Conservation (phyloP, 805 yeast species). For the Wickerhamomyces bisporus region DNA sequence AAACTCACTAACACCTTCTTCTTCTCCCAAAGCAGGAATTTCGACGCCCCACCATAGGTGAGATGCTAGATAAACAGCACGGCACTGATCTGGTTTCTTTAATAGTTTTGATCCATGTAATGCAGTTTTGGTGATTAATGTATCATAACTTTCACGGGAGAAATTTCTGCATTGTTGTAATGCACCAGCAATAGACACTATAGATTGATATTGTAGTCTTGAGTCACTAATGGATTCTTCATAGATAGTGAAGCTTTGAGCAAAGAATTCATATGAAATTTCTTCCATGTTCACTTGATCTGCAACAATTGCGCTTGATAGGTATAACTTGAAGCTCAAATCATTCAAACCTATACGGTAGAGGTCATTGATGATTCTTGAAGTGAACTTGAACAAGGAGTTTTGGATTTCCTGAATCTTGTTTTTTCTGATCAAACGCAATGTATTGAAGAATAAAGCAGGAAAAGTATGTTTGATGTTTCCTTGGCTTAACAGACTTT, state of each 20-base stretch:
- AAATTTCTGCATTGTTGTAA: slow-evolving; percentile 48
- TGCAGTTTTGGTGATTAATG: slow-evolving; percentile 78
- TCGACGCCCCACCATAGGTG: slow-evolving; percentile 94
- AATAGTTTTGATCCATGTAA: slow-evolving; percentile 82
- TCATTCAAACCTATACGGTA: slow-evolving; percentile 36
- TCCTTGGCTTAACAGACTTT: slow-evolving; percentile 49
- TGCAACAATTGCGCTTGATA: slow-evolving; percentile 68
- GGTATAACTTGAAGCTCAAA: slow-evolving; percentile 38
- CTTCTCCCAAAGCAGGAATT: slow-evolving; percentile 40
- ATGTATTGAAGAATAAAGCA: slow-evolving; percentile 57
- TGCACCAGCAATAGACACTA: slow-evolving; percentile 44
- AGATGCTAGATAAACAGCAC: slow-evolving; percentile 81
- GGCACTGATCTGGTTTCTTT: slow-evolving; percentile 91
- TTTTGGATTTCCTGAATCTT: slow-evolving; percentile 21
- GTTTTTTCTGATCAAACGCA: slow-evolving; percentile 51
- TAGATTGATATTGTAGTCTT: slow-evolving; percentile 46
- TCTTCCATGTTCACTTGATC: slow-evolving; percentile 71
- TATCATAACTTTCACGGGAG: slow-evolving; percentile 67
- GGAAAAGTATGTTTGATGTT: slow-evolving; percentile 70
- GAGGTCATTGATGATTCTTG: slow-evolving; percentile 66
- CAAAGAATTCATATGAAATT: slow-evolving; percentile 81
- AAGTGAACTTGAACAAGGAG: slow-evolving; percentile 63
- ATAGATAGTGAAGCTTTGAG: slow-evolving; percentile 79
- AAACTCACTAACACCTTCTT: slow-evolving; percentile 37
- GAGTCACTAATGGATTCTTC: slow-evolving; percentile 60